Percentiles rank a stretch among this genome's conserved stretches.
These are phyloP conservation scores for Alternaria arbusti DNA, from an alignment of 2,329 filamentous ascomycete genomes.

Conservation along the genomic window DNA sequence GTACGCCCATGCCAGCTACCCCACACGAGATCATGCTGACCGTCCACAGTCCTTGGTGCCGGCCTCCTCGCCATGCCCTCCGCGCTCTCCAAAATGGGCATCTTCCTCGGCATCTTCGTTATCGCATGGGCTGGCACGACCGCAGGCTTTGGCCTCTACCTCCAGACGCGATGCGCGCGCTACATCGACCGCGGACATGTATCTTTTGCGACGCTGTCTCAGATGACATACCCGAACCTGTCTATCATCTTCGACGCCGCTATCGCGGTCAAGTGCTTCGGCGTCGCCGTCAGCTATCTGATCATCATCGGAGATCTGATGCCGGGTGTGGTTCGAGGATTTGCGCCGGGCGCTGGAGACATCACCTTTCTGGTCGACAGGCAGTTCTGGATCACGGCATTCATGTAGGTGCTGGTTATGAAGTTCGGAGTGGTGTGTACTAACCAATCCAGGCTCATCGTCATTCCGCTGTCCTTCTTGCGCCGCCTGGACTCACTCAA, in stretches of 20 bases:
- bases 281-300: conserved; percentile 94
- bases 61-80: conserved; percentile 96
- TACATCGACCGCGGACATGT: conserved; percentile 89
- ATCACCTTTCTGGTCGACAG: conserved; percentile 82
- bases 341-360: conserved; percentile 68
- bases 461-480: conserved; percentile 93
- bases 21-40: conserved; percentile 16
- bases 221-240: conserved; percentile 95
- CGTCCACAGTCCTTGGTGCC: conserved; percentile 79
- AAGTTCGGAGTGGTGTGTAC: not conserved
- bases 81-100: conserved; percentile 94
- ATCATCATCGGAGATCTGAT: conserved; percentile 99
- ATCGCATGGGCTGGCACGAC: conserved; percentile 92
- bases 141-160: conserved; percentile 90
- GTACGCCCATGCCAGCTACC: conserved; percentile 58
- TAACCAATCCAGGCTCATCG: conserved; percentile 68
- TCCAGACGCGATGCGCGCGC: conserved; percentile 89
- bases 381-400: conserved; percentile 97
- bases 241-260: conserved; percentile 94
- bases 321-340: conserved; percentile 89
- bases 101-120: conserved; percentile 80
- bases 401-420: conserved; percentile 68
- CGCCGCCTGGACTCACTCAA: conserved; percentile 92
- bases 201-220: conserved; percentile 95
- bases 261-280: conserved; percentile 97